Conservation (phyloP, 495 filamentous ascomycete species). For the Aspergillus haitiensis region DNA sequence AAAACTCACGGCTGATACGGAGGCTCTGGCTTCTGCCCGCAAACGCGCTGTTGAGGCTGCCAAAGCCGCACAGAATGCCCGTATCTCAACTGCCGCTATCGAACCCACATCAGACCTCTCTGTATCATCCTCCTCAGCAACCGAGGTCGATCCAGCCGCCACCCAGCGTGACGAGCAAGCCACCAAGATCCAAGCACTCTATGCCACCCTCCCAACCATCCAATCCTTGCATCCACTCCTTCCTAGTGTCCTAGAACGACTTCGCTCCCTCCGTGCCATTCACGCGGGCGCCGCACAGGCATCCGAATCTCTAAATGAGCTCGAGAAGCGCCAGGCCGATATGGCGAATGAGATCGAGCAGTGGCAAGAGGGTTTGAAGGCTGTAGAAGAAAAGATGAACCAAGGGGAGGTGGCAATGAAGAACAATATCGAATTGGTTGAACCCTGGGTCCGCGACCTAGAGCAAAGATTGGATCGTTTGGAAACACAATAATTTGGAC, state of each 20-base stretch:
- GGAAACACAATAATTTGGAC: constrained; percentile 16
- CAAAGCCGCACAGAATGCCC: constrained; percentile 62
- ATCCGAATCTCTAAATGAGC: constrained; percentile 68
- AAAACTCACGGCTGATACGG: constrained; percentile 75
- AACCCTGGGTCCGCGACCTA: constrained; percentile 84
- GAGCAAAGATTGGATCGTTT: constrained; percentile 70
- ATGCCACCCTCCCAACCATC: constrained; percentile 84
- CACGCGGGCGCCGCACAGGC: constrained; percentile 88
- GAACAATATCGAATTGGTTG: constrained; percentile 75
- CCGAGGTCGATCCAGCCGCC: constrained; percentile 30
- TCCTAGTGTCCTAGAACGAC: constrained; percentile 79
- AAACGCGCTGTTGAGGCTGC: constrained; percentile 67
- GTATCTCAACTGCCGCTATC: constrained; percentile 48
- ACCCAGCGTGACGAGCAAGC: constrained; percentile 61
- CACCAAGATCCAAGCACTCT: constrained; percentile 89
- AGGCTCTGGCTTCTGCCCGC: constrained; percentile 70
- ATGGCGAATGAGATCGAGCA: constrained; percentile 79
- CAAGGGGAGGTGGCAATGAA: constrained; percentile 68
- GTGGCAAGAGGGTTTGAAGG: constrained; percentile 81
- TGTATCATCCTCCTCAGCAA: constrained; percentile 59
- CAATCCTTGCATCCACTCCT: constrained; percentile 82
- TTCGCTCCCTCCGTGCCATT: constrained; percentile 78
- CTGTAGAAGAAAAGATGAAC: constrained; percentile 70
- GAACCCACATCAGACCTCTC: constrained; percentile 28
- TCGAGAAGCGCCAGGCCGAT: constrained; percentile 78